Evolutionary conservation across 306 rosid species (phyloP).

Genomic region (Cucurbita moschata): DNA sequence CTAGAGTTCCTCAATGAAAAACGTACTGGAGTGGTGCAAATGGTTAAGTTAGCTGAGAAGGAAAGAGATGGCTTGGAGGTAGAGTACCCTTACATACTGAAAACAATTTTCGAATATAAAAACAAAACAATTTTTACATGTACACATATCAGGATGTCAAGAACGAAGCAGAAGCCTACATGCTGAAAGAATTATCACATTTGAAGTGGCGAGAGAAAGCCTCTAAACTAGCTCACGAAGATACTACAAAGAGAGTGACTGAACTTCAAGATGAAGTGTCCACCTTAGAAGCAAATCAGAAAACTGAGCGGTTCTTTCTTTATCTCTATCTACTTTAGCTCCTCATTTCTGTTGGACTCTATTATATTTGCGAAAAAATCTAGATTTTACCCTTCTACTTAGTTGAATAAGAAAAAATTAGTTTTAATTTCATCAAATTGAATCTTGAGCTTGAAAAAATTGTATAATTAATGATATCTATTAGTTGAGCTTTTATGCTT

Average conservation of each 20-base stretch:
- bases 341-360: background rate
- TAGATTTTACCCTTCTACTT: background rate
- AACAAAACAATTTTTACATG: background rate
- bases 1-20: constrained; percentile 74
- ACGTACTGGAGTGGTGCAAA: constrained; percentile 87
- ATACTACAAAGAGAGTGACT: constrained; percentile 37
- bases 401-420: background rate
- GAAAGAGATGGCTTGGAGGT: constrained; percentile 93
- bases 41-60: constrained; percentile 96
- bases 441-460: background rate
- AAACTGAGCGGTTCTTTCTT: constrained; percentile 45
- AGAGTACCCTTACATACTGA: constrained; percentile 12
- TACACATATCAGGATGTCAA: constrained; percentile 59
- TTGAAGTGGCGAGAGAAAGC: constrained; percentile 95
- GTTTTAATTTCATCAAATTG: background rate
- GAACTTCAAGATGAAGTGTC: constrained; percentile 36
- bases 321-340: background rate
- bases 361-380: background rate
- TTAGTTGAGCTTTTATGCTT: background rate
- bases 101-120: background rate
- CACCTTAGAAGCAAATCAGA: constrained; percentile 55
- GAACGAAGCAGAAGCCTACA: constrained; percentile 84
- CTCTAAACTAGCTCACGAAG: constrained; percentile 63
- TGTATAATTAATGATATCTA: background rate
- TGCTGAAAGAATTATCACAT: constrained; percentile 79